These are phyloP conservation scores for Cynara cardunculus DNA, from an alignment of 129 eudicot species.

Conservation along the genomic window DNA sequence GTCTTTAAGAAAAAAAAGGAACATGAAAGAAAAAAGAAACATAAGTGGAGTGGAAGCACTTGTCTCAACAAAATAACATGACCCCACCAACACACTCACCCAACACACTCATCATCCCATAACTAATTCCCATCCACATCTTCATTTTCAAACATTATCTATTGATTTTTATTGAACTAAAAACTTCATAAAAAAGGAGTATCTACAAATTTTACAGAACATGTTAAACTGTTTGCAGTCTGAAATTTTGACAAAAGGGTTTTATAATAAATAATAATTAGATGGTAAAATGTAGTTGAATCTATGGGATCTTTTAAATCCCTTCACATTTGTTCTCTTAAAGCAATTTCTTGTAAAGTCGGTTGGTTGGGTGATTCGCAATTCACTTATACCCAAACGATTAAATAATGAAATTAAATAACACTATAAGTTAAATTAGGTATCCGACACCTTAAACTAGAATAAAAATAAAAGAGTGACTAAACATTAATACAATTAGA, in stretches of 20 bases:
- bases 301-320: too few relatives aligned
- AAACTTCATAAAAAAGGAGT: neutral
- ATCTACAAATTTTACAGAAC: neutral
- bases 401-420: neutral
- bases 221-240: neutral
- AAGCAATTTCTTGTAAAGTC: too few relatives aligned
- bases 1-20: neutral
- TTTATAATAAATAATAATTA: neutral
- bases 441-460: neutral
- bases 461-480: neutral
- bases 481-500: neutral
- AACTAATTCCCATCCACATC: neutral
- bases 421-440: neutral
- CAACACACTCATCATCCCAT: neutral
- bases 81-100: constrained; percentile 3
- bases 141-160: neutral
- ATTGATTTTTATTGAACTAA: neutral
- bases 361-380: too few relatives aligned
- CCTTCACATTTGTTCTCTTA: too few relatives aligned
- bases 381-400: too few relatives aligned
- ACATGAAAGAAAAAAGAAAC: neutral
- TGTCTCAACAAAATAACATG: neutral
- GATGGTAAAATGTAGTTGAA: too few relatives aligned
- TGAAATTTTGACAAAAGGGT: neutral
- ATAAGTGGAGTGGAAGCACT: neutral